These are phyloP conservation scores for Globisporangium splendens DNA, from an alignment of 352 stramenopile genomes.

Conservation along the genomic window DNA sequence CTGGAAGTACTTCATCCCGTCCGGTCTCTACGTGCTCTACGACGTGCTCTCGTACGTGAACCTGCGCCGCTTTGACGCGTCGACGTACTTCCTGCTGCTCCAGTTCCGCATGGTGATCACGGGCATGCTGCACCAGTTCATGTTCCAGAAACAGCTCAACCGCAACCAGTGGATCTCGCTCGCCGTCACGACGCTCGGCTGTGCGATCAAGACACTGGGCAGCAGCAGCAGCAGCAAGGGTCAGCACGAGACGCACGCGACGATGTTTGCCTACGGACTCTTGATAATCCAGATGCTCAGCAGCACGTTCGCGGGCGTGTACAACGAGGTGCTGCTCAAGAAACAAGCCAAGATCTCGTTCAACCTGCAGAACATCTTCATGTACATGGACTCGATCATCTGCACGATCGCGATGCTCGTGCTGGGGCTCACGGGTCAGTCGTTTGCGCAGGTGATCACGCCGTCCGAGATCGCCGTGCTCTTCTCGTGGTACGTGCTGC, in stretches of 20 bases:
- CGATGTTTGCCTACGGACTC: slow-evolving; percentile 50
- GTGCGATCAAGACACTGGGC: slow-evolving; percentile 72
- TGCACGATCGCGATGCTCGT: slow-evolving; percentile 66
- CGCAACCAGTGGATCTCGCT: slow-evolving; percentile 77
- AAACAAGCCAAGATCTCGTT: slow-evolving; percentile 62
- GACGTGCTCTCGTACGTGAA: slow-evolving; percentile 85
- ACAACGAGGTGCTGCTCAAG: slow-evolving; percentile 84
- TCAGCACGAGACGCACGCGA: slow-evolving; percentile 10
- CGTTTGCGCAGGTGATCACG: slow-evolving; percentile 50
- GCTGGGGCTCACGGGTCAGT: slow-evolving; percentile 64
- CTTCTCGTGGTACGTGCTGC: slow-evolving; percentile 69
- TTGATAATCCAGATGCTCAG: slow-evolving; percentile 77
- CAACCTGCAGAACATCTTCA: slow-evolving; percentile 84
- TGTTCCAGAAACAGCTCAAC: slow-evolving; percentile 73
- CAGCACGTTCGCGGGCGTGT: slow-evolving; percentile 77
- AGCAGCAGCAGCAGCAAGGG: slow-evolving; percentile 7
- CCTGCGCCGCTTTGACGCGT: slow-evolving; percentile 62
- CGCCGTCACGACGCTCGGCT: slow-evolving; percentile 63
- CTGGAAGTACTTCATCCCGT: slow-evolving; percentile 71
- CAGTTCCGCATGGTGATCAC: slow-evolving; percentile 83
- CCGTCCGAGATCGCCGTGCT: slow-evolving; percentile 47
- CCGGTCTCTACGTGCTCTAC: slow-evolving; percentile 77
- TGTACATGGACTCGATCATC: slow-evolving; percentile 81
- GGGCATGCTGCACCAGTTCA: slow-evolving; percentile 68
- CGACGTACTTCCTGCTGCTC: slow-evolving; percentile 77